Evolutionary conservation across 805 yeast species (phyloP), one percentile per base, ranked within the genome.

Genomic region (Wickerhamiella parazyma): DNA sequence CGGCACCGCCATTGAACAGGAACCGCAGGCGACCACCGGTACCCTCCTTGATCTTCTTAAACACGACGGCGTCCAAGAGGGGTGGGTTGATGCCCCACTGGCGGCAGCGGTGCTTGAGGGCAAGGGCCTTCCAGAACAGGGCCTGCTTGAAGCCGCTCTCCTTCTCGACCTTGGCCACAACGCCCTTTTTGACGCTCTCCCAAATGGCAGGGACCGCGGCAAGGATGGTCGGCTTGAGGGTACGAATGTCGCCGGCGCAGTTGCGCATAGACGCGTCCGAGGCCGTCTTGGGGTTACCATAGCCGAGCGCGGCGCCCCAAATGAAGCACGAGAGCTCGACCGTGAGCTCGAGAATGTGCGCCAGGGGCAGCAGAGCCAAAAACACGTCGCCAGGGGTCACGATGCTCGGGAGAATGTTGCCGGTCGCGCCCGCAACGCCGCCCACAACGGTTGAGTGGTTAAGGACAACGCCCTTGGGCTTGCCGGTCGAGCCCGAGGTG

Each of bases 141-240:
- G 75, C 81, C 65, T 85, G 94, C 25, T 73, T 70, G 19, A 78
- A 53, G 12, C 75, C 55, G 14, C 94, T 80, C 55, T 70, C 69
- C 55, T 75, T 72, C 51, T 70, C 67, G 51, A 91, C 73, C 66
- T 87, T 86, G 44, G 73, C 73, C 46, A 84, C 48, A 47, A 91
- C 80, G 47, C 98, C 98, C 69, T 91, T 91, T 63, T 87, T 80
- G 48, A 91, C 84, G 31, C 80, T 72, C 69, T 91, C 98, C 94
- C 95, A 91, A 42, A 91, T 96, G 4, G 97, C 95, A 14, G 96
- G 96, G 45, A 91, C 98, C 63, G 95, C 98, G 51, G 86, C 95
- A 95, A 91, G 82, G 53, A 87, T 65, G 4, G 95, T 82, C 47
- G 98, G 98, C 61, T 76, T 71, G 65, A 86, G 82, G 57, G 80